Conservation (phyloP, 305 asterid species). For the Fraxinus angustifolia region DNA sequence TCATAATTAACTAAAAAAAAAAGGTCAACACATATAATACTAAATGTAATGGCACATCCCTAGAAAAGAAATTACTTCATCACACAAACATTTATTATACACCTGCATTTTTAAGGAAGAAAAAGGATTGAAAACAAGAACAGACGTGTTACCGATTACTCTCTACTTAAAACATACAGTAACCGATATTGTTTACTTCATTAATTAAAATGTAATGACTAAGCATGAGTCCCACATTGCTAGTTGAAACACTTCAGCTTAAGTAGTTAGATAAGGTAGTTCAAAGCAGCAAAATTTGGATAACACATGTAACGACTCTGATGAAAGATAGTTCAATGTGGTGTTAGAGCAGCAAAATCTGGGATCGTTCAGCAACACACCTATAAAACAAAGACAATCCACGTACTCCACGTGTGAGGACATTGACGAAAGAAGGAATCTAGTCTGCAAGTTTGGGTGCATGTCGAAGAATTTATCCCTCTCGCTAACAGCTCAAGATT, state of each 20-base stretch:
- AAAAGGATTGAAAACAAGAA: background rate
- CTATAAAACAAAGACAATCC: background rate
- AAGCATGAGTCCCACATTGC: background rate
- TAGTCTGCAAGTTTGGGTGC: background rate
- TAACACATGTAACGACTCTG: background rate
- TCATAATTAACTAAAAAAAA: background rate
- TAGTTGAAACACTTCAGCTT: background rate
- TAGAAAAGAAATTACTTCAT: background rate
- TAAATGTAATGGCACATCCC: constrained; percentile 14
- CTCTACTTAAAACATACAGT: background rate
- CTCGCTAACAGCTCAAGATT: background rate
- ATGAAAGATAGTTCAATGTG: background rate
- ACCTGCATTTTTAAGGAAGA: background rate
- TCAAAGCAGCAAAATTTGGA: background rate
- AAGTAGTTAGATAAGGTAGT: background rate
- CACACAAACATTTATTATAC: background rate
- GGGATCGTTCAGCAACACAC: background rate
- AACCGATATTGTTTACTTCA: background rate
- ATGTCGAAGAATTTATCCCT: background rate
- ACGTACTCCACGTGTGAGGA: background rate
- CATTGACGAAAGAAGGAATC: background rate
- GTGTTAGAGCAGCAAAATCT: background rate
- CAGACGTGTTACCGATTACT: background rate
- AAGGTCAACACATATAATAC: background rate
- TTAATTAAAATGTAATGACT: background rate